A percentile compares a stretch with the other conserved stretches of the same genome.
Evolutionary conservation across 2,329 filamentous ascomycete genomes (phyloP).

Genomic region (Aspergillus floridensis): DNA sequence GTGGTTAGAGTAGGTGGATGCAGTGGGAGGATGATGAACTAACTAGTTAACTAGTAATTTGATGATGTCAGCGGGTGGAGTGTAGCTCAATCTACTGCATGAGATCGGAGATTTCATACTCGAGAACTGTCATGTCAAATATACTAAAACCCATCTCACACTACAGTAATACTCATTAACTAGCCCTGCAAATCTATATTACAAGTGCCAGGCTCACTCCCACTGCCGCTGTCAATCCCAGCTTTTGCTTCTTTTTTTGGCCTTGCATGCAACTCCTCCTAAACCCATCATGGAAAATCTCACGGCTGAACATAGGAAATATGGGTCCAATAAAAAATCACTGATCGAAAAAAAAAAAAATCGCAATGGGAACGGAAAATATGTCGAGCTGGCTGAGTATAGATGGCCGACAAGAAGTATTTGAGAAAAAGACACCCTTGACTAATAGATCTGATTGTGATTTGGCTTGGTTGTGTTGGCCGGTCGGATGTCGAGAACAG

Average conservation of each 20-base stretch:
- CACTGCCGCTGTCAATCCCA: not conserved
- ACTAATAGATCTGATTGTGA: not conserved
- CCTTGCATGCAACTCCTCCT: not conserved
- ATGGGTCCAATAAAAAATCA: slow-evolving; percentile 25
- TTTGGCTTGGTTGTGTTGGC: not conserved
- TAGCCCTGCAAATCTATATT: slow-evolving; percentile 17
- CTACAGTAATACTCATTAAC: slow-evolving; percentile 8
- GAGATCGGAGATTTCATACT: not conserved
- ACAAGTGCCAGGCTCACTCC: slow-evolving; percentile 12
- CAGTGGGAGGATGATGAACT: not conserved
- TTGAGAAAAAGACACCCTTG: not conserved
- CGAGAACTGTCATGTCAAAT: not conserved
- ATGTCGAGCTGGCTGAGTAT: slow-evolving; percentile 2
- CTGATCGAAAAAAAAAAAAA: slow-evolving; percentile 5
- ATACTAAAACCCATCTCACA: not conserved
- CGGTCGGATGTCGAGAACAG: not conserved
- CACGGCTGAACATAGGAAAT: slow-evolving; percentile 26
- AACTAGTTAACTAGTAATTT: not conserved
- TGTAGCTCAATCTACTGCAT: not conserved
- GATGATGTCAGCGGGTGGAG: slow-evolving; percentile 31
- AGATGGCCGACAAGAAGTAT: not conserved
- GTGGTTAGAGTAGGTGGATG: not conserved
- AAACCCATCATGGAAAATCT: slow-evolving; percentile 12
- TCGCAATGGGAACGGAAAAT: slow-evolving; percentile 21
- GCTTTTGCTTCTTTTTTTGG: not conserved